phyloP scores from a whole-genome alignment of 176 grass and related monocot species.

The Eleusine coracana region DNA sequence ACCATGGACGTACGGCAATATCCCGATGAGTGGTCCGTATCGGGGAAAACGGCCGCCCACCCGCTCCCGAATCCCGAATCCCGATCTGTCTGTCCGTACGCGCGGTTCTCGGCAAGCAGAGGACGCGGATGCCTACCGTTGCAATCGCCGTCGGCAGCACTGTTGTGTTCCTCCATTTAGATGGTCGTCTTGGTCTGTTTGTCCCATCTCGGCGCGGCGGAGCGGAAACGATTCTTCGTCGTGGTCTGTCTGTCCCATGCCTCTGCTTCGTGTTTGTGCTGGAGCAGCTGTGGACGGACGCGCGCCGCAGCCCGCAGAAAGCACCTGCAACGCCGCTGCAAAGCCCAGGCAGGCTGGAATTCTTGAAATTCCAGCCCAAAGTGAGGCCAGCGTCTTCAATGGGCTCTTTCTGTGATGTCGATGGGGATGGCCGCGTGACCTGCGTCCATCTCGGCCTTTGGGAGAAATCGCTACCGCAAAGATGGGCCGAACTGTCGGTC shows the following conservation, averaged over 20 bases:
- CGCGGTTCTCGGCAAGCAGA: not conserved
- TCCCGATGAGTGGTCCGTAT: not conserved
- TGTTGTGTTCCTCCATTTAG: not conserved
- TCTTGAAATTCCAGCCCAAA: not conserved
- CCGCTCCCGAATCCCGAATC: not conserved
- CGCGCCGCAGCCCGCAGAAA: too few species aligned
- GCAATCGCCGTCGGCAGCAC: not conserved
- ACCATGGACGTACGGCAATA: too few species aligned
- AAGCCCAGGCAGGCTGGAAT: too few species aligned
- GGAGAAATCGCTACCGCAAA: too few species aligned
- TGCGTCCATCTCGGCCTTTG: not conserved
- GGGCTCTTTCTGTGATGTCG: not conserved
- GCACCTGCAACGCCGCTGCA: too few species aligned
- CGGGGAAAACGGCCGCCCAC: not conserved
- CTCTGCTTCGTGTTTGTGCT: too few species aligned
- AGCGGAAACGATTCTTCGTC: too few species aligned
- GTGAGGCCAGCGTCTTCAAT: not conserved
- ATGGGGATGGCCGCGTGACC: not conserved
- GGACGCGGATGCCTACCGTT: not conserved
- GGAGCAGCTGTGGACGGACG: too few species aligned
- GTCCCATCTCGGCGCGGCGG: not conserved
- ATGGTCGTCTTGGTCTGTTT: too few species aligned
- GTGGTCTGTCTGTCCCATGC: too few species aligned
- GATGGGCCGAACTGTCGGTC: too few species aligned
- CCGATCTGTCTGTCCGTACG: not conserved